Percentiles rank a stretch among this genome's conserved stretches.
These are phyloP conservation scores for Nyssa sinensis DNA, from an alignment of 148 eudicot species.

Conservation along the genomic window DNA sequence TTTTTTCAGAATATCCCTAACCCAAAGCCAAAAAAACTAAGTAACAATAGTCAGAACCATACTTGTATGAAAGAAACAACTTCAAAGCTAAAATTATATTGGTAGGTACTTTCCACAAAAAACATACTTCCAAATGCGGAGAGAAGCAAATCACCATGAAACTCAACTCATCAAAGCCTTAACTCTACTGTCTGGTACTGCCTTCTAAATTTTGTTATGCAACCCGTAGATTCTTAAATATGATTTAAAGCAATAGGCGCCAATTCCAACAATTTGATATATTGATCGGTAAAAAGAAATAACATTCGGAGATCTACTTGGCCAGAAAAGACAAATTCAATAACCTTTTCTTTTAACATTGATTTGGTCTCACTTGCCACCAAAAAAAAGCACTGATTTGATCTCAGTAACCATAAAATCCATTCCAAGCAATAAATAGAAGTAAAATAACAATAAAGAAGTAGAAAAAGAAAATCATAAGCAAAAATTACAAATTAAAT, in stretches of 20 bases:
- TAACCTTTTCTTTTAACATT: too few relatives aligned
- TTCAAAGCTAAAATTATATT: background rate
- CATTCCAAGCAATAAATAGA: background rate
- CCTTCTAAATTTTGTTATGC: background rate
- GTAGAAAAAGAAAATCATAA: too few relatives aligned
- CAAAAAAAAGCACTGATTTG: too few relatives aligned
- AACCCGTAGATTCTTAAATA: too few relatives aligned
- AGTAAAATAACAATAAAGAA: background rate
- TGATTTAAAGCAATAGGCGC: background rate
- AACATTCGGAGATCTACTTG: background rate
- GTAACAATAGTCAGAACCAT: background rate
- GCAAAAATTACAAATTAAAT: too few relatives aligned
- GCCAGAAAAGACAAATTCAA: background rate
- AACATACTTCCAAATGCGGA: background rate
- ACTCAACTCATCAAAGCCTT: background rate
- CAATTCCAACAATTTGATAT: background rate
- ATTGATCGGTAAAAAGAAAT: background rate
- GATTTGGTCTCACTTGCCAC: too few relatives aligned
- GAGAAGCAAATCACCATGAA: background rate
- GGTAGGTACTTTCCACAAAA: background rate
- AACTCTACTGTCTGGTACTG: background rate
- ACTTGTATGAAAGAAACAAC: background rate
- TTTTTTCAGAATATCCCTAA: too few relatives aligned
- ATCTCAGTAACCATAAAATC: background rate
- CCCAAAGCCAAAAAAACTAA: background rate